Conservation (phyloP, 345 rosid genomes). For the Populus euphratica region DNA sequence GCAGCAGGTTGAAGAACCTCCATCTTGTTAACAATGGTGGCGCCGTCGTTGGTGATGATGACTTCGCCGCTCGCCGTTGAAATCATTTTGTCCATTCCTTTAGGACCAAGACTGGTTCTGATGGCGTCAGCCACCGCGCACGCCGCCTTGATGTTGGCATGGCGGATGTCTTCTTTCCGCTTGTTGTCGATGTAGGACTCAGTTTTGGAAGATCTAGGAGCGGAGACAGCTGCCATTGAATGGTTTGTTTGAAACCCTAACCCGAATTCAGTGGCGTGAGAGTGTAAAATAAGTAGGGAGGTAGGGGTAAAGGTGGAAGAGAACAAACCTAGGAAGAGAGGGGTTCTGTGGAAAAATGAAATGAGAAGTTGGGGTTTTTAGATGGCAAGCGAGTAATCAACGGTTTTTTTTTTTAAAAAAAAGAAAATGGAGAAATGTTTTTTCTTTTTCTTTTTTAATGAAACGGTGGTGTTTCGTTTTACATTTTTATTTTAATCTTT, state of each 20-base stretch:
- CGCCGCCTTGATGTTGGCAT: conserved; percentile 75
- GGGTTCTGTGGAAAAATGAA: background rate
- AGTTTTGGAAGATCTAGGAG: conserved; percentile 58
- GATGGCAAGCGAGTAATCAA: no score
- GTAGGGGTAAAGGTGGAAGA: no score
- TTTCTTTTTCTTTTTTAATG: no score
- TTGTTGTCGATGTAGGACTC: conserved; percentile 97
- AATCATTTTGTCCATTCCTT: conserved; percentile 99
- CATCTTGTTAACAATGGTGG: conserved; percentile 95
- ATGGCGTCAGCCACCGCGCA: conserved; percentile 85
- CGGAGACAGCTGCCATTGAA: conserved; percentile 38
- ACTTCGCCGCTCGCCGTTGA: conserved; percentile 87
- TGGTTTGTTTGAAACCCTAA: conserved; percentile 6
- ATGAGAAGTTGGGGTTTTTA: no score
- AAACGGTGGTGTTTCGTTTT: no score
- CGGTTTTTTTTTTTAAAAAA: no score
- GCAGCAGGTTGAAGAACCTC: conserved; percentile 98
- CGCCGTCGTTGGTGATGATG: conserved; percentile 96
- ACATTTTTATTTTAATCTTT: no score
- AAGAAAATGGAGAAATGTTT: no score
- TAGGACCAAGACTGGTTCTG: conserved; percentile 93
- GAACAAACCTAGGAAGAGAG: no score
- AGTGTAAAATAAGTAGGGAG: background rate
- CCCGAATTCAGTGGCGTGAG: background rate
- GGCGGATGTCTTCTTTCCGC: conserved; percentile 87